Evolutionary conservation across 768 basidiomycete genomes (phyloP).

Genomic region (Pluteus cervinus): DNA sequence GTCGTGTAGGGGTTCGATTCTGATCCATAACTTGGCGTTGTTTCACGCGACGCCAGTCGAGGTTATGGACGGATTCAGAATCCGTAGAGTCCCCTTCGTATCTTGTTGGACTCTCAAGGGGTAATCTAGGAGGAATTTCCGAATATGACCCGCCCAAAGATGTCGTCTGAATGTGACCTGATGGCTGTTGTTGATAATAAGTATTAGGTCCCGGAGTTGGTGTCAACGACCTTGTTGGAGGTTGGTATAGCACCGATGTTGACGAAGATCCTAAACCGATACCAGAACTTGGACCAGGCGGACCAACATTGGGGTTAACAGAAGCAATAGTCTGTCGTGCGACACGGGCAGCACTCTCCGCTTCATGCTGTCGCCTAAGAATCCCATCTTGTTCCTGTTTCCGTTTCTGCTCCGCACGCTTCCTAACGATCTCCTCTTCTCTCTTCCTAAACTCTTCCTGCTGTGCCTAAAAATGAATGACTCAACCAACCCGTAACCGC

Average conservation of each 20-base stretch:
- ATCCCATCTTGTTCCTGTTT: constrained; percentile 54
- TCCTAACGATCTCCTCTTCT: constrained; percentile 40
- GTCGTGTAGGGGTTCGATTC: constrained; percentile 19
- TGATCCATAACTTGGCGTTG: constrained; percentile 16
- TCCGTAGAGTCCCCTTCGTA: constrained; percentile 45
- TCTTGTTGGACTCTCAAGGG: constrained; percentile 59
- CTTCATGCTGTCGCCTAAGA: constrained; percentile 51
- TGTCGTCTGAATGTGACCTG: too few relatives aligned
- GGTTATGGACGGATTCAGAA: constrained; percentile 32
- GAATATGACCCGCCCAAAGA: too few relatives aligned
- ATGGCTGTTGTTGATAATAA: too few relatives aligned
- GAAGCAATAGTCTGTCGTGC: constrained; percentile 29
- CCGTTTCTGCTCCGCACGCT: constrained; percentile 31
- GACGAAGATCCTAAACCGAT: too few relatives aligned
- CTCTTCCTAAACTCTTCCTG: constrained; percentile 38
- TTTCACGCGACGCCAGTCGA: constrained; percentile 18
- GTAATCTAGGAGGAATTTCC: too few relatives aligned
- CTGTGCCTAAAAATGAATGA: too few relatives aligned
- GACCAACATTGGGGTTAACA: constrained; percentile 15
- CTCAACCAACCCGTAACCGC: too few relatives aligned
- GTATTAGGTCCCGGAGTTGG: too few relatives aligned
- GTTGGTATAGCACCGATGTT: too few relatives aligned
- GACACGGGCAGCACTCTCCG: constrained; percentile 42
- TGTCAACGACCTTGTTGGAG: too few relatives aligned
- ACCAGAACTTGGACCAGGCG: too few relatives aligned